Base-by-base conservation (phyloP, 2,329 filamentous ascomycete species). In the Colletotrichum eleusines region DNA sequence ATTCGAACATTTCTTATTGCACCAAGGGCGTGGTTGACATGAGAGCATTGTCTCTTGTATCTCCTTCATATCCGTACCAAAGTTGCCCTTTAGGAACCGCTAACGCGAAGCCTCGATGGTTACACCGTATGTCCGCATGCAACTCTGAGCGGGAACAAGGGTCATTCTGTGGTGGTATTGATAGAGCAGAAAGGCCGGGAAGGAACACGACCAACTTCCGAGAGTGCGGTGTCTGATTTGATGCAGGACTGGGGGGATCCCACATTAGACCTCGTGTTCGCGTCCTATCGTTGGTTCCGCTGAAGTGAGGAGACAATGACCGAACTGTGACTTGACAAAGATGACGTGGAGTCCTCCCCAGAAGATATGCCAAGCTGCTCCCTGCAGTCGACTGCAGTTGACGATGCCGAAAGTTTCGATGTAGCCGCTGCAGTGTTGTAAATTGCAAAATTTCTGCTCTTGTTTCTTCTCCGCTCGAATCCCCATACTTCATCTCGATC, bases 191-290 rank as follows among this genome's bases (percentile, higher is more conserved):
- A 26, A 44, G 20, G 33, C 26, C 26, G 20, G 18, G 33, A 33
- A 42, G 42, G n/a, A 53, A 28, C 61, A 48, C 40, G 26, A 40
- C 33, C 53, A 38, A 46, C 33, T 40, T 44, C 33, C 23, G 35
- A 53, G 11, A 23, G 59, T 53, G 66, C 66, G 60, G 66, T 59
- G n/a, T 69, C 60, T 44, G 46, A 59, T 57, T 53, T 57, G 60
- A 53, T 59, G 38, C 53, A 35, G 48, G n/a, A 61, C 55, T 20
- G 33, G 54, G 54, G 35, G 31, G 31, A 42, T 60, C 48, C 54
- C 44, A 28, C 58, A 28, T 38, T 20, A n/a, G 48, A 50, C 28
- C 54, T 61, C 33, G 38, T n/a, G 54, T 35, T 11, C 51, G 31
- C 31, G 31, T 5, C 51, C 20, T 48, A 62, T 31, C 8, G 58